These are phyloP conservation scores for Ogataea corticis DNA, from an alignment of 805 yeast species.

Conservation along the genomic window DNA sequence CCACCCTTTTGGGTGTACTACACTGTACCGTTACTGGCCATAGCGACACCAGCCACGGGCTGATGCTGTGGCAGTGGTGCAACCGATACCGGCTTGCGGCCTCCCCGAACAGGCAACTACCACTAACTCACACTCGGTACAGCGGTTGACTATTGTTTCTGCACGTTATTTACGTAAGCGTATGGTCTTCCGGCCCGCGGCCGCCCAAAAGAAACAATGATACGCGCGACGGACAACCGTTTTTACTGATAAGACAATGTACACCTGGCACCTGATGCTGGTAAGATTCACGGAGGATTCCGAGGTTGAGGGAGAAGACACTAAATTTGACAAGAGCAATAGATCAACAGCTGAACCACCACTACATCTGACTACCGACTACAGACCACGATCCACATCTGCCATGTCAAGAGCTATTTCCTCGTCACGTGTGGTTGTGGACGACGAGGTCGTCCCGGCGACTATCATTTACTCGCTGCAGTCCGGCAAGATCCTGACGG, in stretches of 20 bases:
- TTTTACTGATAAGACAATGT: slow-evolving; percentile 8
- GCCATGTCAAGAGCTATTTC: slow-evolving; percentile 64
- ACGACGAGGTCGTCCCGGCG: slow-evolving; percentile 51
- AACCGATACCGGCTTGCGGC: too few species aligned
- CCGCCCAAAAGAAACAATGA: slow-evolving; percentile 12
- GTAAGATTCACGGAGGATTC: slow-evolving; percentile 5
- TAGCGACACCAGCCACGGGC: too few species aligned
- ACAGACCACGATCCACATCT: too few species aligned
- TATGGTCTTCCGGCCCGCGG: too few species aligned
- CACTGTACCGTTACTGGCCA: too few species aligned
- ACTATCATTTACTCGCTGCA: slow-evolving; percentile 61
- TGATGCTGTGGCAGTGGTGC: too few species aligned
- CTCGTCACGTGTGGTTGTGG: slow-evolving; percentile 57
- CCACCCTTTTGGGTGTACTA: too few species aligned
- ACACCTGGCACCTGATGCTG: slow-evolving; percentile 7
- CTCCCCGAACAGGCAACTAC: not conserved
- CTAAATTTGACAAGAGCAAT: too few species aligned
- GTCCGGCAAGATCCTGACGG: slow-evolving; percentile 59
- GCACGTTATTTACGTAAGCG: too few species aligned
- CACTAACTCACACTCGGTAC: not conserved
- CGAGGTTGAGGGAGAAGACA: not conserved
- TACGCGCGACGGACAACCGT: slow-evolving; percentile 1
- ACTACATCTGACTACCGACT: not conserved
- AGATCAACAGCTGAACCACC: not conserved
- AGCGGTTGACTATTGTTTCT: slow-evolving; percentile 1